Evolutionary conservation across 768 basidiomycete species (phyloP), one percentile per base, ranked within the genome.

Genomic region (Lactarius psammicola): DNA sequence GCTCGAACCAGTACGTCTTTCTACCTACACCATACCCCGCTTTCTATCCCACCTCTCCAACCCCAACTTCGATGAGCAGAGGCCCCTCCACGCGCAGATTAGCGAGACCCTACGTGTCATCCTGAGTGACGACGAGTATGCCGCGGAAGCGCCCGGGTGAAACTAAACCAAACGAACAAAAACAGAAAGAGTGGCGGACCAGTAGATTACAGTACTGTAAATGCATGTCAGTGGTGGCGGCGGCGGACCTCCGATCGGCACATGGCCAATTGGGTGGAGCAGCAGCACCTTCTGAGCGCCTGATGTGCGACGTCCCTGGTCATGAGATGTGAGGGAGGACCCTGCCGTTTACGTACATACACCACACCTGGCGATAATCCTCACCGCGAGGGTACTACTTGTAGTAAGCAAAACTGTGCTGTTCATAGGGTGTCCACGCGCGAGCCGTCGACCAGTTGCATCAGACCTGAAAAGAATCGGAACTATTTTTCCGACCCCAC

Each of bases 1-100:
- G 79, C 84, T 62, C 85, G 89, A 63, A 88, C 92, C 1, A 92
- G 93, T 93, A 59, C 73, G 89, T 83, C 30, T 30, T 30, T 20
- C 10, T 11, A 28, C 51, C 30, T 10, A 7, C 59, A 42, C 44
- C 63, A 1, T 54, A 49, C 33, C 7, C 30, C 33, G 13, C 26
- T 30, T 2, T 26, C n/a, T n/a, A n/a, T n/a, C n/a, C n/a, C n/a
- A n/a, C n/a, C 63, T 56, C 23, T 23, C 34, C 18, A 4, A 62
- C 40, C 2, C 15, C 17, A 23, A 20, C 56, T 51, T 6, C 26
- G 13, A 18, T 20, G 40, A 30, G 20, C 66, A 90, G 89, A 86
- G 71, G 78, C 79, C 33, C n/a, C 76, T 91, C 0, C 87, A 88
- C 67, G 71, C 75, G 0, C 86, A 89, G 70, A 80, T 89, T 13